Evolutionary conservation across 1,284 basidiomycete genomes (phyloP), one percentile per base, ranked within the genome.

Genomic region (Malassezia obtusa): DNA sequence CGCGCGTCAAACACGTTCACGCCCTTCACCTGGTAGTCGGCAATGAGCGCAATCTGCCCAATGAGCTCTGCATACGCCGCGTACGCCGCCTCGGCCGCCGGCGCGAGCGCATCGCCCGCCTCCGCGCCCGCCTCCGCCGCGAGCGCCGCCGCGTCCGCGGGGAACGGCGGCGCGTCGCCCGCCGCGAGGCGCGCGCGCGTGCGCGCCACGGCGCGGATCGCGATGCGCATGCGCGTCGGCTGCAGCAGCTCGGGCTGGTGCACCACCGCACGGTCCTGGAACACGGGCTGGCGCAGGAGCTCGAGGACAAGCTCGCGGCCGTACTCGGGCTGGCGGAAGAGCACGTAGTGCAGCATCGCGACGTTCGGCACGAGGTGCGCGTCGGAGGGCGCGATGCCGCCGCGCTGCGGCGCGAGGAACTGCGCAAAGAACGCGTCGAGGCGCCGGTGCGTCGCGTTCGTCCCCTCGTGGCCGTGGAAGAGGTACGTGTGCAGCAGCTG

Each of bases 401-500:
- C 76, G 22, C 84, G 80, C 59, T 84, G 83, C 0, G 82, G 63
- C 9, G 89, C 86, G 73, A 94, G 91, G 76, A 89, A 84, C 50
- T 83, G 78, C 56, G 84, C 85, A 54, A 92, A 74, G 36, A 92
- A 72, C 0, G 76, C 77, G 60, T 95, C 90, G 31, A 96, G 77
- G 64, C 86, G 87, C 39, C 83, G 78, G 7, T 83, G 82, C 4
- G 83, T 84, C 1, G 86, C 84, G 0, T 88, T 86, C 4, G 81
- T 78, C 14, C 86, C 81, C 71, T 95, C 91, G 58, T 85, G 83
- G 68, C 89, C 92, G 17, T 91, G 85, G 68, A 89, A 91, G 21
- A 95, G 79, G 74, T 95, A 96, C 0, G 89, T 87, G 91, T 91
- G 95, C 24, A 92, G 77, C 28, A 95, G 75, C 4, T 89, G 84